Evolutionary conservation across 2,329 filamentous ascomycete species (phyloP).

Genomic region (Cytospora chrysosperma): DNA sequence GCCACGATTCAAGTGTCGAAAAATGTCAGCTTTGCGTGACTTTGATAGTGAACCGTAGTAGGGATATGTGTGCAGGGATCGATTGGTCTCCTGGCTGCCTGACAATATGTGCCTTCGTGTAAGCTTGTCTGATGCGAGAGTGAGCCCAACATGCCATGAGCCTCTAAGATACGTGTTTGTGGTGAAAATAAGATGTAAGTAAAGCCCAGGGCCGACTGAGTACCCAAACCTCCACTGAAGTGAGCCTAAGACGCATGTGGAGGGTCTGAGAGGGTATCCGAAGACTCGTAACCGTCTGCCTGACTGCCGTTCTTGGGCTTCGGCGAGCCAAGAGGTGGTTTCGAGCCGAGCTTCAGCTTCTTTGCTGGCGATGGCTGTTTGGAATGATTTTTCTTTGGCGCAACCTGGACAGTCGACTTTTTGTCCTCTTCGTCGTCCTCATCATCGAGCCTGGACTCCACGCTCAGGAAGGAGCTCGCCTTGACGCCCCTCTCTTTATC

Average conservation of each 20-base stretch:
- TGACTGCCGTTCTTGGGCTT: constrained; percentile 50
- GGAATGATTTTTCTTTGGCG: constrained; percentile 42
- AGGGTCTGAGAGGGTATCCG: constrained; percentile 56
- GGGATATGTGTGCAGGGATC: not conserved
- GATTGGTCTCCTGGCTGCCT: not conserved
- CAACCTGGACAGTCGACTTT: constrained; percentile 40
- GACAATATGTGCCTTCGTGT: not conserved
- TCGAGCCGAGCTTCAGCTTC: constrained; percentile 45
- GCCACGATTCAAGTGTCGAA: not conserved
- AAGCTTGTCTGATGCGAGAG: not conserved
- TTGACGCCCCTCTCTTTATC: constrained; percentile 50
- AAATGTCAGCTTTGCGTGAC: too few species aligned
- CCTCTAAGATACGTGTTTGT: not conserved
- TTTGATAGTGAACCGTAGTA: too few species aligned
- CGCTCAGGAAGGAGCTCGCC: constrained; percentile 48
- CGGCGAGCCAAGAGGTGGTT: constrained; percentile 49
- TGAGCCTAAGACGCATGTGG: constrained; percentile 31
- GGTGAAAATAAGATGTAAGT: too few species aligned
- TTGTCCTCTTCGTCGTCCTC: constrained; percentile 38
- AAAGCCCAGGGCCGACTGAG: too few species aligned
- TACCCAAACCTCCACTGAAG: not conserved
- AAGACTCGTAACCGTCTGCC: constrained; percentile 56
- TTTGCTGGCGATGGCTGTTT: constrained; percentile 45
- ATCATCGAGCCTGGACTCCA: constrained; percentile 45
- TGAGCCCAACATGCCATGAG: not conserved